Evolutionary conservation across 2,329 filamentous ascomycete species (phyloP).

Genomic region (Xylaria sp.): DNA sequence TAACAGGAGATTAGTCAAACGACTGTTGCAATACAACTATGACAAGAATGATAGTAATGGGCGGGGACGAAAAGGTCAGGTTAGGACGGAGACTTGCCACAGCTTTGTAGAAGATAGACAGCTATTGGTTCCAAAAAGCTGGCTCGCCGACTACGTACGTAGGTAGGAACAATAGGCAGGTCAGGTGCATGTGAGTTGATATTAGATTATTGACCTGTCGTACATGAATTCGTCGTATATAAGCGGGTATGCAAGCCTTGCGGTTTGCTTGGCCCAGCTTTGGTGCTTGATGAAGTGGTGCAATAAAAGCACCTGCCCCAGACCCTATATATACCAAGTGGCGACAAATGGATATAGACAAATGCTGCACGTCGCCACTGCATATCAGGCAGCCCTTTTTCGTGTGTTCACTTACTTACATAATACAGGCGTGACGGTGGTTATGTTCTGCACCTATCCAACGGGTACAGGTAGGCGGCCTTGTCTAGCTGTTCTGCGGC

Average conservation of each 20-base stretch:
- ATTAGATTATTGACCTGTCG: neutral
- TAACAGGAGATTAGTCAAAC: neutral
- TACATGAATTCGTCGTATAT: neutral
- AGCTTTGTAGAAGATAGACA: neutral
- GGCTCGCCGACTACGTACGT: neutral
- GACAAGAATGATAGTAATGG: neutral
- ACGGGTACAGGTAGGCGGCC: neutral
- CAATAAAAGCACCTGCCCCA: neutral
- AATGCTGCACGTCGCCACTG: constrained; percentile 16
- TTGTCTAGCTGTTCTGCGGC: constrained; percentile 8
- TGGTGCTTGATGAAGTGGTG: constrained; percentile 12
- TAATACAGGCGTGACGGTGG: too few relatives aligned
- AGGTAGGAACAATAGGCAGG: too few relatives aligned
- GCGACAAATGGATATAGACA: neutral
- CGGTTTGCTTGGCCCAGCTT: constrained; percentile 7
- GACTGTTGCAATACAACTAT: neutral
- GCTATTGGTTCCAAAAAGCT: neutral
- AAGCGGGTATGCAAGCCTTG: constrained; percentile 20
- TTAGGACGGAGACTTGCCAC: constrained; percentile 6
- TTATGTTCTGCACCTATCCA: neutral
- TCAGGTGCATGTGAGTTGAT: neutral
- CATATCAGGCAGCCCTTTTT: constrained; percentile 7
- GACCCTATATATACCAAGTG: neutral
- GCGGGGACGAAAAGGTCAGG: neutral
- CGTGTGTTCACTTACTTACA: neutral